Conservation (phyloP, 306 rosid genomes). For the Acacia crassicarpa region DNA sequence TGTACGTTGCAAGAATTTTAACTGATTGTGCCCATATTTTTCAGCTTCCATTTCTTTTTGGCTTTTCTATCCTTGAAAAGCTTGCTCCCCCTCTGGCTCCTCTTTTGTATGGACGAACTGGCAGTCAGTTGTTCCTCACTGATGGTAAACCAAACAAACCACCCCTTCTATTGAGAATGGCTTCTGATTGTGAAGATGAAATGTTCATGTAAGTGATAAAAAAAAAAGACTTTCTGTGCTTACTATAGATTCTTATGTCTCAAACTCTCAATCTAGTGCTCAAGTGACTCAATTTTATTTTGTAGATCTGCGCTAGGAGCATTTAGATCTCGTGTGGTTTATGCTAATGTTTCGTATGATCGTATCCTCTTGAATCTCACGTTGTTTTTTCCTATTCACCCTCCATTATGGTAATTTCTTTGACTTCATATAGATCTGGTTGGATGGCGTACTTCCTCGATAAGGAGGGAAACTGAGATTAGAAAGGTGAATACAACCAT, state of each 20-base stretch:
- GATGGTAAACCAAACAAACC: constrained; percentile 85
- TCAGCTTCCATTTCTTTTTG: constrained; percentile 90
- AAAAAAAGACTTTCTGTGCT: neutral
- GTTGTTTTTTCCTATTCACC: constrained; percentile 13
- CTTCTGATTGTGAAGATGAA: constrained; percentile 80
- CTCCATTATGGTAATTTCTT: constrained; percentile 40
- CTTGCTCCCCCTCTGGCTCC: constrained; percentile 87
- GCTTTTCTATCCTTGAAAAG: constrained; percentile 81
- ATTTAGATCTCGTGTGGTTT: constrained; percentile 68
- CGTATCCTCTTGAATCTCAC: constrained; percentile 60
- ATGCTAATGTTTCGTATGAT: constrained; percentile 94
- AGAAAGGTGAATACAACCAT: constrained; percentile 56
- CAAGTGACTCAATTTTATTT: constrained; percentile 31
- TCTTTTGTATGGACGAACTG: constrained; percentile 76
- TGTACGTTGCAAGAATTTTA: constrained; percentile 4
- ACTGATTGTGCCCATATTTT: constrained; percentile 35
- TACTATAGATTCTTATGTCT: neutral
- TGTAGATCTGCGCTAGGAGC: constrained; percentile 90
- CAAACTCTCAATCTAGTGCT: constrained; percentile 21
- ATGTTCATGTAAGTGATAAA: constrained; percentile 71
- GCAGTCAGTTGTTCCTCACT: constrained; percentile 91
- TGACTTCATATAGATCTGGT: constrained; percentile 78
- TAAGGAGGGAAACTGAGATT: constrained; percentile 83
- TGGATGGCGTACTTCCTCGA: constrained; percentile 99
- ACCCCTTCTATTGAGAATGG: constrained; percentile 94